These are phyloP conservation scores for Tuber melanosporum DNA, from an alignment of 495 filamentous ascomycete genomes.

Conservation along the genomic window DNA sequence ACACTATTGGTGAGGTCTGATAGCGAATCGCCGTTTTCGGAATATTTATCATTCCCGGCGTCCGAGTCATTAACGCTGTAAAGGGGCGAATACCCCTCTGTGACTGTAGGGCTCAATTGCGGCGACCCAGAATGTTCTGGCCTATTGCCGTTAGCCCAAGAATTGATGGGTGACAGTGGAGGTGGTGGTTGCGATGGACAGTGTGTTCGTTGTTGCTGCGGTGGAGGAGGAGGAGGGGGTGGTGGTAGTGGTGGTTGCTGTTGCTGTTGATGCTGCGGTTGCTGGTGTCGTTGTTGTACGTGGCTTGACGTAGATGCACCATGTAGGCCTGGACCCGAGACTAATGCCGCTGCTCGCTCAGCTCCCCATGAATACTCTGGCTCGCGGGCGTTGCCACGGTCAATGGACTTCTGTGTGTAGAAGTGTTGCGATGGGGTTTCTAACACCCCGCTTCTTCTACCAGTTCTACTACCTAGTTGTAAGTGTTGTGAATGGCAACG, in stretches of 20 bases:
- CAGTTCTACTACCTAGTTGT: not conserved
- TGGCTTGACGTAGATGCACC: not conserved
- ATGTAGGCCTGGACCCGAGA: not conserved
- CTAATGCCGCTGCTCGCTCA: not conserved
- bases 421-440: not conserved
- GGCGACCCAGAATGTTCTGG: constrained; percentile 11
- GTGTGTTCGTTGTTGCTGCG: not conserved
- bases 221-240: constrained; percentile 1
- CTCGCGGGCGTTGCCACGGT: not conserved
- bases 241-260: constrained; percentile 12
- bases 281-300: not conserved
- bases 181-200: constrained; percentile 13
- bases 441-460: not conserved
- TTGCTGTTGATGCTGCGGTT: constrained; percentile 17
- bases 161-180: not conserved
- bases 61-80: constrained; percentile 29
- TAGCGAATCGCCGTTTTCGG: constrained; percentile 20
- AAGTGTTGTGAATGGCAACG: not conserved
- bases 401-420: not conserved
- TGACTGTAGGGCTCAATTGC: constrained; percentile 25
- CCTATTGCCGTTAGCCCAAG: constrained; percentile 10
- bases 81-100: constrained; percentile 16
- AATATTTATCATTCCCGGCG: constrained; percentile 21
- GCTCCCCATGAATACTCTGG: constrained; percentile 1
- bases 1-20: constrained; percentile 30